Base-by-base conservation (phyloP, 2,329 filamentous ascomycete genomes). In the Aspergillus quadrilineatus region DNA sequence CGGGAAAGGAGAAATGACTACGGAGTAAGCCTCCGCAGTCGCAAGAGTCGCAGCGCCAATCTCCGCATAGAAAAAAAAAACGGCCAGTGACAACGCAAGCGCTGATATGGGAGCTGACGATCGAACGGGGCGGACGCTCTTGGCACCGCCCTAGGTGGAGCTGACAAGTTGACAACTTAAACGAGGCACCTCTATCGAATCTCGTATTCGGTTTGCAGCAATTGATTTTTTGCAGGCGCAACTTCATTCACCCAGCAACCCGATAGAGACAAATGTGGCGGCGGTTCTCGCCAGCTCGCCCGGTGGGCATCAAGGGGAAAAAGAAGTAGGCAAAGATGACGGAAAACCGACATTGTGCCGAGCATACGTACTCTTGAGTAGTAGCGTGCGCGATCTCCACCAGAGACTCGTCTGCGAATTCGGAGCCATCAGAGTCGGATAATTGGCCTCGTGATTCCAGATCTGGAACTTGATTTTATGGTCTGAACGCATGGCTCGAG, bases 91-190 rank as follows among this genome's bases (percentile, higher is more conserved):
- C 60, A 59, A 63, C 60, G 60, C 58, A 64, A 65, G 58, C 45
- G 56, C 57, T 60, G 60, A 61, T 53, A 64, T 57, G 59, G 60
- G 50, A 52, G 59, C 59, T 60, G 62, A 61, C 59, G 59, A 63
- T 62, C 49, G 49, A 55, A 51, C 14, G 55, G 58, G 49, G 53
- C 62, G 55, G 60, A 57, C 49, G 32, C 54, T 60, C 67, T 68
- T 68, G 67, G 67, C 67, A 57, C 53, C 52, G 54, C 61, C 60
- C 62, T 45, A 44, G 54, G 67, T 63, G 67, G 65, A 66, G 56
- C 34, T 54, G 43, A 46, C 44, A 36, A 62, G 26, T 39, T 37
- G 46, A 39, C 46, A 50, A 34, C 47, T 37, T 41, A 14, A 53
- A 41, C 50, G 43, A 41, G 37, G 6, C 5, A 4, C 2, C 7